These are phyloP conservation scores for Triticum timopheevii DNA, from an alignment of 176 grass and related monocot species.

Conservation along the genomic window DNA sequence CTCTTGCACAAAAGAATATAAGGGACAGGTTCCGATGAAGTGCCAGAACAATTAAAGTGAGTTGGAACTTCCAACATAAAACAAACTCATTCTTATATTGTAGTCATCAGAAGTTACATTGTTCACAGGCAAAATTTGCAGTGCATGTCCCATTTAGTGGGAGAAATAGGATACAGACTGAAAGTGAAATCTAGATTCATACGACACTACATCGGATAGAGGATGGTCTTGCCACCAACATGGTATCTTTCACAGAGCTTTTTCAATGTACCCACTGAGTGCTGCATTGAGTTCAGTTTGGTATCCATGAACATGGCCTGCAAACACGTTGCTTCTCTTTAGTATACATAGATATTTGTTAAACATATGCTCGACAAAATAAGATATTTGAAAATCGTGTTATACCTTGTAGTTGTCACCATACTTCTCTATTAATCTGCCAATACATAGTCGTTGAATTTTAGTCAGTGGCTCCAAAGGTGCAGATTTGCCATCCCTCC, in stretches of 20 bases:
- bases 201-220: constrained; percentile 41
- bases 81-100: constrained; percentile 4
- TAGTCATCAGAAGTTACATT: constrained; percentile 9
- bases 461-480: constrained; percentile 67
- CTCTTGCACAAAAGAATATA: no score
- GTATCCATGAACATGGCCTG: constrained; percentile 98
- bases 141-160: not conserved
- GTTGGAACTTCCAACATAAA: not conserved
- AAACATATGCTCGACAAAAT: not conserved
- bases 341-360: not conserved
- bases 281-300: constrained; percentile 88
- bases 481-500: constrained; percentile 68
- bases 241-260: constrained; percentile 78
- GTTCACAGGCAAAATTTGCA: constrained; percentile 23
- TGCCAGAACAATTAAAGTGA: not conserved
- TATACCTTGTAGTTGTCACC: constrained; percentile 84
- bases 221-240: constrained; percentile 41
- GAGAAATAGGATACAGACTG: not conserved
- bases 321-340: constrained; percentile 24
- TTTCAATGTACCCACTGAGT: constrained; percentile 68
- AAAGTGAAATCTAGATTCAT: not conserved
- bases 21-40: not conserved
- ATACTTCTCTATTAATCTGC: constrained; percentile 87
- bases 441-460: constrained; percentile 63
- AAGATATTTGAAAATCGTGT: not conserved